Percentiles rank a stretch among this genome's conserved stretches.
These are phyloP conservation scores for Tarenaya hassleriana DNA, from an alignment of 345 rosid genomes.

Conservation along the genomic window DNA sequence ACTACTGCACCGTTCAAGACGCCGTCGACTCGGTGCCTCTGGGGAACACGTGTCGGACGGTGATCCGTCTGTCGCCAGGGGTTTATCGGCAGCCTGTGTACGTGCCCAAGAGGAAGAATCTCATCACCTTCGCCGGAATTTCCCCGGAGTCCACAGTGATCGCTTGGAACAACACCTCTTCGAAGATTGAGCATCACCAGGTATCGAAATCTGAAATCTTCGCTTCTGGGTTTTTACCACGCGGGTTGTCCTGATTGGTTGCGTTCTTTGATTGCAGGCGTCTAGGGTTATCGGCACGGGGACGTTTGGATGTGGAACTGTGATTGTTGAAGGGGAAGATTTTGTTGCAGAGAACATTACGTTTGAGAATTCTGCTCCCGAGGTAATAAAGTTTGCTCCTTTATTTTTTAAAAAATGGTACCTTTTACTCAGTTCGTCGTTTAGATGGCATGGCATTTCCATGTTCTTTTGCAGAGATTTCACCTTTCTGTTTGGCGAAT, in stretches of 20 bases:
- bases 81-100: slow-evolving; percentile 74
- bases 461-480: no score
- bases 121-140: slow-evolving; percentile 79
- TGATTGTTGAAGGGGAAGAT: slow-evolving; percentile 91
- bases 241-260: background rate
- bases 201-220: slow-evolving; percentile 24
- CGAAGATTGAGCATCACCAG: slow-evolving; percentile 86
- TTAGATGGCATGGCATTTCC: no score
- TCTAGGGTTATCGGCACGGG: slow-evolving; percentile 78
- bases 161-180: slow-evolving; percentile 83
- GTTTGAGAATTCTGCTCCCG: slow-evolving; percentile 87
- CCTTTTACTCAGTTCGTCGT: no score
- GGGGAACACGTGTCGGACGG: slow-evolving; percentile 58
- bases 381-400: slow-evolving; percentile 37
- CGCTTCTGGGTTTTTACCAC: slow-evolving; percentile 4
- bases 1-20: slow-evolving; percentile 69
- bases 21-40: slow-evolving; percentile 80
- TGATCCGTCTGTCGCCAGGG: slow-evolving; percentile 75
- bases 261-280: slow-evolving; percentile 32
- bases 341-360: slow-evolving; percentile 95
- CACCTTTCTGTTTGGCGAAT: background rate
- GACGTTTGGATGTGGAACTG: slow-evolving; percentile 87
- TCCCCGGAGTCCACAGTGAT: slow-evolving; percentile 64
- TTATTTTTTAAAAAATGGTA: no score
- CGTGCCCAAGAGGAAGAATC: slow-evolving; percentile 84